phyloP scores from a whole-genome alignment of 176 grass and related monocot genomes.

The Themeda triandra region DNA sequence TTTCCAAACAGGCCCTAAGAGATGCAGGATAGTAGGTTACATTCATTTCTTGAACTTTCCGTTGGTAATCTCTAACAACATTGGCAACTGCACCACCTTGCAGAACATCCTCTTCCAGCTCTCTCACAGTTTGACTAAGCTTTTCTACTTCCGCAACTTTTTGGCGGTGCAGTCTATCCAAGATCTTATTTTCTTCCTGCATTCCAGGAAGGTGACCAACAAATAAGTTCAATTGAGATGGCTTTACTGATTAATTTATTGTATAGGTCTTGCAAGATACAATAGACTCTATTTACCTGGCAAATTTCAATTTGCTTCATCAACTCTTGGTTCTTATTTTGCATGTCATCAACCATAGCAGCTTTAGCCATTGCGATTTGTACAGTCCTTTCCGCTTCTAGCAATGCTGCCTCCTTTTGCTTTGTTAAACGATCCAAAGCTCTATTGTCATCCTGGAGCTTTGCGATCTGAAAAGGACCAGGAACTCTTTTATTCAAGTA shows the following conservation, averaged over 20 bases:
- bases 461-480: slow-evolving; percentile 68
- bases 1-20: not conserved
- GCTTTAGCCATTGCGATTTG: slow-evolving; percentile 92
- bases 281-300: slow-evolving; percentile 49
- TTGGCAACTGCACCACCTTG: slow-evolving; percentile 93
- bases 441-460: slow-evolving; percentile 95
- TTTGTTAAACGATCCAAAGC: slow-evolving; percentile 92
- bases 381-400: slow-evolving; percentile 92
- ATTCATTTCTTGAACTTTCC: slow-evolving; percentile 95
- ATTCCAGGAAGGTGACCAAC: not conserved
- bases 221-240: not conserved
- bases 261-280: not conserved
- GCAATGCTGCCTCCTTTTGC: slow-evolving; percentile 90
- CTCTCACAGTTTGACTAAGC: slow-evolving; percentile 87
- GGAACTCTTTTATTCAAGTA: slow-evolving; percentile 16
- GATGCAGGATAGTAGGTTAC: slow-evolving; percentile 45
- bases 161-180: slow-evolving; percentile 88
- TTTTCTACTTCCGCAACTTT: slow-evolving; percentile 97
- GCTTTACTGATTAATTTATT: not conserved
- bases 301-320: slow-evolving; percentile 99
- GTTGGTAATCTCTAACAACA: slow-evolving; percentile 96
- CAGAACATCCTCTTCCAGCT: slow-evolving; percentile 92
- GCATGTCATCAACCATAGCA: slow-evolving; percentile 94
- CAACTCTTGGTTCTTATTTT: slow-evolving; percentile 97
- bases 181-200: slow-evolving; percentile 97